Evolutionary conservation across 2,329 filamentous ascomycete species (phyloP).

Genomic region (Exophiala mesophila): DNA sequence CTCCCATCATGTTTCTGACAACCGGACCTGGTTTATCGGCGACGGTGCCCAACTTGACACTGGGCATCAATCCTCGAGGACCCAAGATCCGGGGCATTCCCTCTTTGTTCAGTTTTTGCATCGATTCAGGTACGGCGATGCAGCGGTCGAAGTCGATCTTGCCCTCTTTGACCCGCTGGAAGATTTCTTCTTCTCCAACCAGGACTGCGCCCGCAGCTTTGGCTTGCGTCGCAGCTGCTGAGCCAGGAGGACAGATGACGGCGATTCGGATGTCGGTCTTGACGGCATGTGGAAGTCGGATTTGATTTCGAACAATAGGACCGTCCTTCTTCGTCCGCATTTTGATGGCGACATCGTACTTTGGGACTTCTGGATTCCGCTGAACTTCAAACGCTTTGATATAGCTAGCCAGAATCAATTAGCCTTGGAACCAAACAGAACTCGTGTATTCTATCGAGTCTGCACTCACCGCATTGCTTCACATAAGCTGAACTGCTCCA

Average conservation of each 20-base stretch:
- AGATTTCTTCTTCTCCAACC: constrained; percentile 80
- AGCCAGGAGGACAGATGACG: constrained; percentile 83
- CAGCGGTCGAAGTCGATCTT: constrained; percentile 83
- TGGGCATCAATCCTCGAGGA: constrained; percentile 90
- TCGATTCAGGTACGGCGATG: constrained; percentile 75
- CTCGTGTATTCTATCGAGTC: constrained; percentile 1
- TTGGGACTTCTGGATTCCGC: constrained; percentile 63
- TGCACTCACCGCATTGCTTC: constrained; percentile 74
- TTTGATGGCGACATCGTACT: constrained; percentile 85
- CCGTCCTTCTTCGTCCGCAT: constrained; percentile 81
- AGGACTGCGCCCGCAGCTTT: constrained; percentile 71
- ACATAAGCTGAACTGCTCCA: constrained; percentile 72
- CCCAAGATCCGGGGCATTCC: constrained; percentile 76
- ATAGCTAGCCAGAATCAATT: constrained; percentile 55
- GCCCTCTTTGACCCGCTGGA: constrained; percentile 70
- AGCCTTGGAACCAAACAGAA: constrained; percentile 15
- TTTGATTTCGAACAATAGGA: constrained; percentile 77
- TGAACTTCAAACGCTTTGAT: constrained; percentile 91
- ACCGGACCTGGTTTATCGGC: constrained; percentile 71
- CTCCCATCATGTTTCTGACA: constrained; percentile 77
- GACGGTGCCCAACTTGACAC: constrained; percentile 78
- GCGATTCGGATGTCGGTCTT: constrained; percentile 84
- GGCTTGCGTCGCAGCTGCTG: constrained; percentile 68
- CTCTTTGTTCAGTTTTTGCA: constrained; percentile 75
- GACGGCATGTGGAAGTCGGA: constrained; percentile 84